Percentiles rank a stretch among this genome's conserved stretches.
phyloP scores from a whole-genome alignment of 345 rosid species.

The Murraya paniculata region DNA sequence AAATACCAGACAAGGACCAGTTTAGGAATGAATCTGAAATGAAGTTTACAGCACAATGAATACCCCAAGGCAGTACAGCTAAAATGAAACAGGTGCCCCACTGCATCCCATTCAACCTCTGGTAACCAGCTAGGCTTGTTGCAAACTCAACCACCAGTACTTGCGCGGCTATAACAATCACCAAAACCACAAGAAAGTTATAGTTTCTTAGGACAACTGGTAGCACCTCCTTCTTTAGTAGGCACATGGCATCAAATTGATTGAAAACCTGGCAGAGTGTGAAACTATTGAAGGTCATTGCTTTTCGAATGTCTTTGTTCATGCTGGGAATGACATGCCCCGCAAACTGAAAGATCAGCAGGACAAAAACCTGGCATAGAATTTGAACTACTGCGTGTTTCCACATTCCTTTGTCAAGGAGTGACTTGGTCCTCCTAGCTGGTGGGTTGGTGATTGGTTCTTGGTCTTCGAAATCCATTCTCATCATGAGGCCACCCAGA shows the following conservation, averaged over 20 bases:
- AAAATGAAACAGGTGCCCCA: slow-evolving; percentile 14
- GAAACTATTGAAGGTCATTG: slow-evolving; percentile 22
- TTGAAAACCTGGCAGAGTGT: slow-evolving; percentile 25
- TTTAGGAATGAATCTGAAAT: not conserved
- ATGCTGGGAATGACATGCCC: slow-evolving; percentile 10
- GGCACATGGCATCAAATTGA: slow-evolving; percentile 13
- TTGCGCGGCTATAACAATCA: not conserved
- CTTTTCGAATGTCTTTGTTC: slow-evolving; percentile 1
- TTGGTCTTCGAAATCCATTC: slow-evolving; percentile 11
- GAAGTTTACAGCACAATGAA: slow-evolving; percentile 3
- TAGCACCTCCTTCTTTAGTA: not conserved
- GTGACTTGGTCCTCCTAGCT: slow-evolving; percentile 4
- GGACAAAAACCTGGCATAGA: slow-evolving; percentile 12
- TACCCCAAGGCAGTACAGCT: slow-evolving; percentile 6
- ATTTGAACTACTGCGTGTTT: slow-evolving; percentile 15
- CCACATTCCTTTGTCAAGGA: slow-evolving; percentile 14
- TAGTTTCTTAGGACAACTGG: not conserved
- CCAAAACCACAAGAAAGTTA: not conserved
- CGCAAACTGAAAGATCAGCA: slow-evolving; percentile 9
- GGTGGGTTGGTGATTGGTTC: slow-evolving; percentile 1
- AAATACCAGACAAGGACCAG: not conserved
- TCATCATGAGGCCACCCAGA: slow-evolving; percentile 21
- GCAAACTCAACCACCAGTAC: slow-evolving; percentile 15
- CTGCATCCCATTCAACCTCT: slow-evolving; percentile 14
- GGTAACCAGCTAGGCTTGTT: not conserved